Percentiles rank a stretch among this genome's conserved stretches.
These are phyloP conservation scores for Capsicum rhomboideum DNA, from an alignment of 257 asterid species.

Conservation along the genomic window DNA sequence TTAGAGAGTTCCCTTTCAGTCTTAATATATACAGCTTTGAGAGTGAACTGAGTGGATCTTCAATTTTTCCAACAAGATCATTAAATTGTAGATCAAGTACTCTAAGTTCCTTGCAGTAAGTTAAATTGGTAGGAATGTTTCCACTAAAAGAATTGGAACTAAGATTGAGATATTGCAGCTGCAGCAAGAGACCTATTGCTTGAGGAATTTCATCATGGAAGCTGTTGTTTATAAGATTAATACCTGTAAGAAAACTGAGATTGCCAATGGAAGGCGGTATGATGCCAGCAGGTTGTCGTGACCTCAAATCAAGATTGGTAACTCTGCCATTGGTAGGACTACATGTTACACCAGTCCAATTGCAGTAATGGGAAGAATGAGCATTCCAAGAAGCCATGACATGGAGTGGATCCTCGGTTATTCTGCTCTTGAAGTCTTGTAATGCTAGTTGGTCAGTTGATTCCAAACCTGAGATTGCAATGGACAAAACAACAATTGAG, in stretches of 20 bases:
- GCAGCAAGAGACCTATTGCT: slow-evolving; percentile 11
- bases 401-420: background rate
- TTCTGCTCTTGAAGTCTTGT: background rate
- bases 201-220: slow-evolving; percentile 15
- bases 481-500: background rate
- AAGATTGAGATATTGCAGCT: slow-evolving; percentile 8
- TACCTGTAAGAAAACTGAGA: slow-evolving; percentile 2
- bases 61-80: slow-evolving; percentile 1
- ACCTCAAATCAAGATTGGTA: background rate
- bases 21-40: background rate
- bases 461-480: background rate
- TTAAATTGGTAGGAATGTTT: slow-evolving; percentile 4
- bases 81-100: slow-evolving; percentile 4
- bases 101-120: slow-evolving; percentile 13
- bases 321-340: background rate
- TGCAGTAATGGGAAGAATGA: slow-evolving; percentile 8
- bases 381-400: slow-evolving; percentile 2
- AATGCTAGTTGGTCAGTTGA: background rate
- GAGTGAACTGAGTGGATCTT: slow-evolving; percentile 1
- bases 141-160: slow-evolving; percentile 11
- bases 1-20: background rate
- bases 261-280: slow-evolving; percentile 9
- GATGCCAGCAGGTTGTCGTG: slow-evolving; percentile 4
- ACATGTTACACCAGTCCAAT: slow-evolving; percentile 20
- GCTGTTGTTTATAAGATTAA: slow-evolving; percentile 6